Percentiles rank a stretch among this genome's conserved stretches.
Evolutionary conservation across 192 early-diverging fungal genomes (phyloP).

Genomic region (Cetraspora pellucida): DNA sequence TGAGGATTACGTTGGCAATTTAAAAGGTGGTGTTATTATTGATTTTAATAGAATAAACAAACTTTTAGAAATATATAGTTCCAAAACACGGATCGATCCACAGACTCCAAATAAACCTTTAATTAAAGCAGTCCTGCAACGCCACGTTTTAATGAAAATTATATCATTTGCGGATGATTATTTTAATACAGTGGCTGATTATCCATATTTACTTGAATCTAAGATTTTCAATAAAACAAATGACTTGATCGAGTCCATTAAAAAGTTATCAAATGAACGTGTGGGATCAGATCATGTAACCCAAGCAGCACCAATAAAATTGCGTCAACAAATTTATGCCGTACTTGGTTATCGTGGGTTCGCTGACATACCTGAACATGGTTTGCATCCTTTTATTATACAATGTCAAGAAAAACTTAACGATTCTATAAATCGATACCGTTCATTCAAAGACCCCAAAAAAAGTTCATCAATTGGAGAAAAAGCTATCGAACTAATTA

Average conservation of each 20-base stretch:
- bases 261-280: background rate
- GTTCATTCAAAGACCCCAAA: background rate
- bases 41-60: background rate
- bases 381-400: background rate
- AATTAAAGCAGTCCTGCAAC: conserved; percentile 16
- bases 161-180: background rate
- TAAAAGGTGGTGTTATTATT: conserved; percentile 3
- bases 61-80: conserved; percentile 1
- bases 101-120: background rate
- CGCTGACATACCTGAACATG: background rate
- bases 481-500: background rate
- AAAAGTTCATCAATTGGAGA: background rate
- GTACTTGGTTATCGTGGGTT: conserved; percentile 16
- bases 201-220: background rate
- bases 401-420: background rate
- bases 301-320: background rate
- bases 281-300: background rate
- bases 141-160: background rate
- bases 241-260: background rate
- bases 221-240: background rate
- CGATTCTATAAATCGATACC: background rate
- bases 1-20: background rate
- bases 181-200: background rate
- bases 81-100: background rate
- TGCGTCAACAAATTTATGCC: conserved; percentile 31